phyloP scores from a whole-genome alignment of 352 stramenopile genomes.

The Phytophthora macrochlamydospora region DNA sequence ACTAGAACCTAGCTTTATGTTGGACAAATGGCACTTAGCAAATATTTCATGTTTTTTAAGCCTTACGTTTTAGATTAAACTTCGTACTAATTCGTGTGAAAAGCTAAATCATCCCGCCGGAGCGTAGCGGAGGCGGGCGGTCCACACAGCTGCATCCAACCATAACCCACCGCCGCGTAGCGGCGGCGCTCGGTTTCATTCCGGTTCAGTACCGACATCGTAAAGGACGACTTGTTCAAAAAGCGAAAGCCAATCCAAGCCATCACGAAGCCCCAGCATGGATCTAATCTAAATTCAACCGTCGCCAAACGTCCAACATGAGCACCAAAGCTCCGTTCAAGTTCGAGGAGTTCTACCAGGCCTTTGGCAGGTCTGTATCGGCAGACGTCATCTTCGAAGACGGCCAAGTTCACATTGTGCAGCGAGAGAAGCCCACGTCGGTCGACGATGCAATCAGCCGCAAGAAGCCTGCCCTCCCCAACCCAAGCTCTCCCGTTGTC shows the following conservation, averaged over 20 bases:
- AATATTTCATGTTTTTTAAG: too few relatives aligned
- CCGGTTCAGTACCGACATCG: too few relatives aligned
- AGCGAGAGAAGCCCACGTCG: conserved; percentile 8
- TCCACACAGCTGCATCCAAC: too few relatives aligned
- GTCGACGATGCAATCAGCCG: not conserved
- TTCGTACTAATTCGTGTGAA: too few relatives aligned
- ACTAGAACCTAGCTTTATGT: too few relatives aligned
- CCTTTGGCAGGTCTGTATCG: conserved; percentile 65
- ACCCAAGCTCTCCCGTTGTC: not conserved
- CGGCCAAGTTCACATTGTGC: conserved; percentile 47
- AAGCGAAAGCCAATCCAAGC: conserved; percentile 34
- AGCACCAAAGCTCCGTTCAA: conserved; percentile 28
- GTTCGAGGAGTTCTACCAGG: conserved; percentile 73
- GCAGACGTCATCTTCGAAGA: conserved; percentile 45
- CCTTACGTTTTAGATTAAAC: too few relatives aligned
- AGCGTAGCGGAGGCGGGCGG: too few relatives aligned
- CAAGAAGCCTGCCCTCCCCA: not conserved
- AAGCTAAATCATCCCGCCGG: too few relatives aligned
- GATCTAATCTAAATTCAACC: conserved; percentile 9
- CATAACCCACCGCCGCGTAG: too few relatives aligned
- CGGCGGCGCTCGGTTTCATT: too few relatives aligned
- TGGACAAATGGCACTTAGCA: too few relatives aligned
- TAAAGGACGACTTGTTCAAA: not conserved
- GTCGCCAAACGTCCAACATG: conserved; percentile 6
- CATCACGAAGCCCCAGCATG: not conserved